Conservation (phyloP, 441 rosid genomes). For the Populus tomentosa region DNA sequence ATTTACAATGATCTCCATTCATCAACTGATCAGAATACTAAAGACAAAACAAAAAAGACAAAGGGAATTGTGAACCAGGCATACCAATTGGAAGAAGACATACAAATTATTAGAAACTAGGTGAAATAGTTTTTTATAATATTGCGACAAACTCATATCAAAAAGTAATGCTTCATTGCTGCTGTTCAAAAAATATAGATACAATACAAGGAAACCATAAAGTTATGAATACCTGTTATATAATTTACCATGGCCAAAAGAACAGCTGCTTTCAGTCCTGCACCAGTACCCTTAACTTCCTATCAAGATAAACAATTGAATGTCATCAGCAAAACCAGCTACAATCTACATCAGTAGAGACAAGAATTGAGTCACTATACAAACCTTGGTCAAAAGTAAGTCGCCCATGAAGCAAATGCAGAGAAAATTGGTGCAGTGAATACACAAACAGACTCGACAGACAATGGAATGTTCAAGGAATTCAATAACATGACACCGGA, state of each 20-base stretch:
- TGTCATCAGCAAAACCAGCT: conserved; percentile 15
- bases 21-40: not conserved
- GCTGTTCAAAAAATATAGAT: not conserved
- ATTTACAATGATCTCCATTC: not conserved
- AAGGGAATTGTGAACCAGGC: too few relatives aligned
- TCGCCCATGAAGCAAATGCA: conserved; percentile 98
- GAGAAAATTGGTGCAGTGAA: conserved; percentile 98
- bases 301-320: conserved; percentile 26
- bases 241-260: conserved; percentile 94
- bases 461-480: conserved; percentile 84
- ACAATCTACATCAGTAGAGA: conserved; percentile 10
- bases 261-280: conserved; percentile 92
- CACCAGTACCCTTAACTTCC: conserved; percentile 98
- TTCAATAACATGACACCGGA: conserved; percentile 60
- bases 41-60: too few relatives aligned
- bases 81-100: not conserved
- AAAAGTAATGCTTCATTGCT: not conserved
- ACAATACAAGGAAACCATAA: not conserved
- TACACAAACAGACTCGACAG: conserved; percentile 98
- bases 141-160: not conserved
- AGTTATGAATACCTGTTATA: conserved; percentile 19
- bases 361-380: conserved; percentile 12
- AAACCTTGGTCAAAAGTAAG: conserved; percentile 93
- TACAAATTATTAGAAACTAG: not conserved
- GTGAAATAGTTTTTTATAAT: not conserved